Base-by-base conservation (phyloP, 306 rosid genomes). In the Vigna angularis region DNA sequence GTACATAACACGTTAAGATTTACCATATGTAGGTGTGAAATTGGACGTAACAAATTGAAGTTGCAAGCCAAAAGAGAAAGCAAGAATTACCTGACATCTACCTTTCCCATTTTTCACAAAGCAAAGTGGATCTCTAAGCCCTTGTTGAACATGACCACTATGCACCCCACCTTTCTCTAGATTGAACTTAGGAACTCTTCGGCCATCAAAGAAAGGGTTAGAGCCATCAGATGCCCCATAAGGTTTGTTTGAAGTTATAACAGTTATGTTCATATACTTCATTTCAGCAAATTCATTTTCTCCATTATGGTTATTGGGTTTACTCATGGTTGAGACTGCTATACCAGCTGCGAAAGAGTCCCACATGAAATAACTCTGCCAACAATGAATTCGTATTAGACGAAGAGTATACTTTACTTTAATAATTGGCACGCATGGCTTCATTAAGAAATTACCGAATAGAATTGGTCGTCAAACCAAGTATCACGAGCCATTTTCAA, bases 321-420 rank as follows among this genome's bases (percentile, higher is more conserved):
- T 92, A 10, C 87, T 85, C 96, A 93, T 95, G 85, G 81, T 89
- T 62, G 99, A 92, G 50, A 82, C 53, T 3, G 99, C 99, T 56
- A 95, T 86, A 55, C 98, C 98, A 81, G 93, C 65, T 65, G 89
- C 75, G 66, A 92, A 92, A 16, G 98, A 88, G 77, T 93, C 99
- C 99, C 99, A 95, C 97, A 93, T 87, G 66, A 88, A 95, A 84
- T 92, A 91, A 75, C 90, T 91, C 98, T 95, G 90, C 76, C 40
- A 76, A 67, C 51, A 74, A 59, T 51, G 40, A 30, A 66, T 52
- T 59, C 16, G 14, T 52, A 18, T 66, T 49, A 49, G 22, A 20
- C 9, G 11, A 77, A 55, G 11, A 75, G 73, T 59, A 76, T 67
- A 50, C 50, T 83, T 71, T 30, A 30, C 32, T 30, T 30, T 4